Conservation (phyloP, 2,329 filamentous ascomycete genomes). For the Colletotrichum musae region DNA sequence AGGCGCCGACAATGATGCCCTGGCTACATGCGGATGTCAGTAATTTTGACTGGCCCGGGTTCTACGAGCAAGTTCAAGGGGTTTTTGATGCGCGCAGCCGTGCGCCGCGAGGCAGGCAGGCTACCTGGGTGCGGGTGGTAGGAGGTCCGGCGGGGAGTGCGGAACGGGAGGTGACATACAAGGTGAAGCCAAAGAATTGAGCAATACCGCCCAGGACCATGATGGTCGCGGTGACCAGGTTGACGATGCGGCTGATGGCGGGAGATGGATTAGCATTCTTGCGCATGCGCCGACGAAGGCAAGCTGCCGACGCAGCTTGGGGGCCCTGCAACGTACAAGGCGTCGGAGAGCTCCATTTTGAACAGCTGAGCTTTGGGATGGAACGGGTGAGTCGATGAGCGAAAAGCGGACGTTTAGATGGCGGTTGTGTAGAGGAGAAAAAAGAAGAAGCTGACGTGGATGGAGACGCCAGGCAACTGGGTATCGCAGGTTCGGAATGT, state of each 20-base stretch:
- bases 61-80: conserved; percentile 1
- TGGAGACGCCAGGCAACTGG: conserved; percentile 34
- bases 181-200: conserved; percentile 74
- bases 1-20: conserved; percentile 83
- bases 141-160: conserved; percentile 25
- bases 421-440: conserved; percentile 6
- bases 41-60: not conserved
- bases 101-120: conserved; percentile 22
- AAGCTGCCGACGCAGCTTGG: conserved; percentile 16
- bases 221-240: conserved; percentile 87
- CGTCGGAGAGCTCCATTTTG: conserved; percentile 91
- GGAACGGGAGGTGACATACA: conserved; percentile 64
- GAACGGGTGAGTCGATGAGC: conserved; percentile 4
- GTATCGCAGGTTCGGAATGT: conserved; percentile 31
- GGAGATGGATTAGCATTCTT: conserved; percentile 41
- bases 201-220: conserved; percentile 89
- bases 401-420: not conserved
- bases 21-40: conserved; percentile 63
- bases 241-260: conserved; percentile 85
- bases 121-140: conserved; percentile 3
- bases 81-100: conserved; percentile 24
- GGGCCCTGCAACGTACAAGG: conserved; percentile 77
- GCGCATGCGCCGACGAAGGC: conserved; percentile 9
- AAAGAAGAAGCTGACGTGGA: conserved; percentile 36
- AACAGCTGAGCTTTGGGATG: conserved; percentile 27